Evolutionary conservation across 108 stramenopile species (phyloP).

Genomic region (Nitzschia sp.): DNA sequence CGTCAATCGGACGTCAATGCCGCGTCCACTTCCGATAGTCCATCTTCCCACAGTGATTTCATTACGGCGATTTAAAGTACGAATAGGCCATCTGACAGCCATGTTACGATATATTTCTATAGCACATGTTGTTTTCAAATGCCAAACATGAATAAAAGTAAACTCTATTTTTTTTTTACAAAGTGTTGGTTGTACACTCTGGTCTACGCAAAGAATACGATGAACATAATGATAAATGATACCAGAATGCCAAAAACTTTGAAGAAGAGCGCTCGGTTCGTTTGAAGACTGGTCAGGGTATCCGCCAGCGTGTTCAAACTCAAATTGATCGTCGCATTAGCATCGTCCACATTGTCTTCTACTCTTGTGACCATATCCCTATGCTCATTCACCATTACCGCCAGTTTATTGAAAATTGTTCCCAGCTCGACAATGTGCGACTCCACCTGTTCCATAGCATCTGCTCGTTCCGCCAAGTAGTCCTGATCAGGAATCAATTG

Average conservation of each 20-base stretch:
- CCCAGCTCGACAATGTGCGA: constrained; percentile 86
- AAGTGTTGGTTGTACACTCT: no score
- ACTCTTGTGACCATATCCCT: constrained; percentile 87
- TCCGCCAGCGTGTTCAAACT: constrained; percentile 76
- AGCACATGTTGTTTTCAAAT: no score
- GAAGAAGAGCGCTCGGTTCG: constrained; percentile 62
- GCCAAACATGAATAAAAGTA: not conserved
- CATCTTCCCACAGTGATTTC: no score
- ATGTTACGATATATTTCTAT: no score
- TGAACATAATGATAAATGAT: constrained; percentile 82
- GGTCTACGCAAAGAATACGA: constrained; percentile 80
- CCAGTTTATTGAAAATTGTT: constrained; percentile 85
- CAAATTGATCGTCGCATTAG: constrained; percentile 76
- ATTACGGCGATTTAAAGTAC: no score
- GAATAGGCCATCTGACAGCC: no score
- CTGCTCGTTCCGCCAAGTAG: constrained; percentile 79
- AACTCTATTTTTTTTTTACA: not conserved
- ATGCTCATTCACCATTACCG: constrained; percentile 88
- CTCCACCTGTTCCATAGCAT: constrained; percentile 86
- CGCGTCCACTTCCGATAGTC: no score
- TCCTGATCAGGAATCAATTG: constrained; percentile 88
- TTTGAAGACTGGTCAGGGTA: constrained; percentile 75
- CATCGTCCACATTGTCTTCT: constrained; percentile 90
- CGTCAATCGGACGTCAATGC: no score
- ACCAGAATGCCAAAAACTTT: constrained; percentile 79